Evolutionary conservation across 768 basidiomycete genomes (phyloP).

Genomic region (Leccinellum rugosiceps): DNA sequence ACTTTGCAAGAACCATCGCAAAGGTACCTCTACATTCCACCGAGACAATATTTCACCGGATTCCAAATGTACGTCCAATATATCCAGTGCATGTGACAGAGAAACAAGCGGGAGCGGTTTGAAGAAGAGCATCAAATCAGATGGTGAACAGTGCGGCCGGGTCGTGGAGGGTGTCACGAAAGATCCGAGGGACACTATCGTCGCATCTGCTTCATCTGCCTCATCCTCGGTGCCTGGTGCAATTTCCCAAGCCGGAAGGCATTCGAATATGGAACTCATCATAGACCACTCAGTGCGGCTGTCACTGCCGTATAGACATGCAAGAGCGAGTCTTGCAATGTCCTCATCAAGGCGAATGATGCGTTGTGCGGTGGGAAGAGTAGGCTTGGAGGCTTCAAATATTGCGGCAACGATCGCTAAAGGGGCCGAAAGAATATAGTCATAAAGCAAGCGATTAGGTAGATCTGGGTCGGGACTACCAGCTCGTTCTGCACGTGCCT

Average conservation of each 20-base stretch:
- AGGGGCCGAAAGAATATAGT: constrained; percentile 67
- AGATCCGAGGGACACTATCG: constrained; percentile 72
- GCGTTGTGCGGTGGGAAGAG: constrained; percentile 63
- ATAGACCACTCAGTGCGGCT: constrained; percentile 69
- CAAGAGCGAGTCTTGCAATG: constrained; percentile 81
- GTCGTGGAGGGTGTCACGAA: constrained; percentile 76
- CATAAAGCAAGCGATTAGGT: constrained; percentile 62
- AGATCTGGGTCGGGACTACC: constrained; percentile 67
- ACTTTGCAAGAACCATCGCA: constrained; percentile 91
- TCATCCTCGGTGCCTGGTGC: constrained; percentile 53
- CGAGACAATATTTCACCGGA: constrained; percentile 88
- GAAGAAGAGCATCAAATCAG: constrained; percentile 80
- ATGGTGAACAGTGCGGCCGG: constrained; percentile 51
- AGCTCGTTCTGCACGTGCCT: constrained; percentile 79
- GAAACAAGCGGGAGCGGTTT: constrained; percentile 69
- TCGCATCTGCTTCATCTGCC: constrained; percentile 77
- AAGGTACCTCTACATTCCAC: constrained; percentile 79
- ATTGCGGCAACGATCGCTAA: constrained; percentile 69
- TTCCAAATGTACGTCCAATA: constrained; percentile 91
- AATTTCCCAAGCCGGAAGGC: constrained; percentile 87
- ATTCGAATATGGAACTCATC: constrained; percentile 95
- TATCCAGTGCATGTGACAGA: constrained; percentile 81
- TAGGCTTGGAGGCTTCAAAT: constrained; percentile 92
- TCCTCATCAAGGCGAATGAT: constrained; percentile 81
- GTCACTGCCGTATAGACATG: constrained; percentile 82